Percentiles rank a stretch among this genome's conserved stretches.
Evolutionary conservation across 2,329 filamentous ascomycete species (phyloP).

Genomic region (Venturia aucupariae): DNA sequence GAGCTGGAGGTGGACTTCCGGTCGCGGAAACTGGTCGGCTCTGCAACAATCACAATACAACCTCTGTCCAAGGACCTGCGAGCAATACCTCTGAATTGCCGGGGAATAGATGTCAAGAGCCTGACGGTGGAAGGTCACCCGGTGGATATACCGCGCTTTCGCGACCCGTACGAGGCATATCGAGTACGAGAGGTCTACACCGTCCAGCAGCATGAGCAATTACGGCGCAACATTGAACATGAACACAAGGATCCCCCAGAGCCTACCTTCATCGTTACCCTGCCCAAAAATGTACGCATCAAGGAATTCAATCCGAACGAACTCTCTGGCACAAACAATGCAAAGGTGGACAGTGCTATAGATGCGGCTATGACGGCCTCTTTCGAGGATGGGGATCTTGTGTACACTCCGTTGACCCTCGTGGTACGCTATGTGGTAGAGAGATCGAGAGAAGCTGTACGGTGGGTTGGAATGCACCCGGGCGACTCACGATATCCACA

Average conservation of each 20-base stretch:
- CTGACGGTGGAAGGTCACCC: conserved; percentile 36
- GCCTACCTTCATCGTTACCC: conserved; percentile 48
- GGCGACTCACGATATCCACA: conserved; percentile 80
- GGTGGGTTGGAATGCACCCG: conserved; percentile 79
- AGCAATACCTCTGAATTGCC: conserved; percentile 50
- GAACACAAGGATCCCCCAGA: conserved; percentile 43
- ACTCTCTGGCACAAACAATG: neutral
- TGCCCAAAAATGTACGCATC: conserved; percentile 54
- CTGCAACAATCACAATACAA: conserved; percentile 71
- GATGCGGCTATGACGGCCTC: conserved; percentile 2
- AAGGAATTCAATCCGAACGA: conserved; percentile 45
- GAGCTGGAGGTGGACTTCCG: conserved; percentile 83
- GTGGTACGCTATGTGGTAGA: conserved; percentile 67
- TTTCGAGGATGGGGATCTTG: conserved; percentile 5
- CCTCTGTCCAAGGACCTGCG: conserved; percentile 48
- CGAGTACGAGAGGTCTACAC: conserved; percentile 51
- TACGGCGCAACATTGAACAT: conserved; percentile 59
- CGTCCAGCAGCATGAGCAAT: conserved; percentile 67
- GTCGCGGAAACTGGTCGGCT: conserved; percentile 63
- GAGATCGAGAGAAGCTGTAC: conserved; percentile 73
- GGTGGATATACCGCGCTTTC: conserved; percentile 31
- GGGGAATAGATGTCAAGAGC: conserved; percentile 49
- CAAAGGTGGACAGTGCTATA: neutral
- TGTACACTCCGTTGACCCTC: conserved; percentile 17
- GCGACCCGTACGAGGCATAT: conserved; percentile 60